Evolutionary conservation across 768 basidiomycete genomes (phyloP), one percentile per base, ranked within the genome.

Genomic region (Tulasnella sp.): DNA sequence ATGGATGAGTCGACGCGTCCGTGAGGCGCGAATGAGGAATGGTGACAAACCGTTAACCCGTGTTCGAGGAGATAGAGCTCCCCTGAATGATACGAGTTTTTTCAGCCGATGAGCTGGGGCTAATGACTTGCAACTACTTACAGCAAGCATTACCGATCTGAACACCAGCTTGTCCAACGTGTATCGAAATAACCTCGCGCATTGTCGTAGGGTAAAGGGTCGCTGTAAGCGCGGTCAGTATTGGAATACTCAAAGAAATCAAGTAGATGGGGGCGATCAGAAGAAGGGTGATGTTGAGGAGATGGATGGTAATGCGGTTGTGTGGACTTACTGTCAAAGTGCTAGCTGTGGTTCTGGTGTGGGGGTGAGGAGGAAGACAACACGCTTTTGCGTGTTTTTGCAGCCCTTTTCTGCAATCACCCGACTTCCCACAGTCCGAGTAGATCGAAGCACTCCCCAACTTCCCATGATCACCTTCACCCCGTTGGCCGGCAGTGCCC

Each of bases 11-110:
- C 63, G 63, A 59, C 55, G 58, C 6, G 62, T 42, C 55, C 49
- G 12, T 15, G 19, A n/a, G n/a, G 35, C 21, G 37, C 21, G 1
- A 14, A 2, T 41, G 15, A 23, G 50, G n/a, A 57, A 35, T 52
- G 58, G 56, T 54, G 63, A 57, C 29, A 29, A 70, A 96, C 94
- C 71, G 86, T 93, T 59, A 99, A 77, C 69, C 93, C 93, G 72
- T 98, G 96, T 73, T 99, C 96, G 65, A 96, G 83, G 67, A 92
- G 96, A 76, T 99, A 99, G 61, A 98, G 81, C 74, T 97, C 94
- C 94, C 89, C 88, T 91, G 69, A 27, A 67, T 69, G 59, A 67
- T 67, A 65, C 53, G 31, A 58, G 62, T 49, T 46, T 40, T 41
- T 46, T 39, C 50, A 52, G 14, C 49, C 15, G 60, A 54, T 57